Percentiles rank a stretch among this genome's conserved stretches.
phyloP scores from a whole-genome alignment of 176 grass and related monocot genomes.

The Carex scoparia region DNA sequence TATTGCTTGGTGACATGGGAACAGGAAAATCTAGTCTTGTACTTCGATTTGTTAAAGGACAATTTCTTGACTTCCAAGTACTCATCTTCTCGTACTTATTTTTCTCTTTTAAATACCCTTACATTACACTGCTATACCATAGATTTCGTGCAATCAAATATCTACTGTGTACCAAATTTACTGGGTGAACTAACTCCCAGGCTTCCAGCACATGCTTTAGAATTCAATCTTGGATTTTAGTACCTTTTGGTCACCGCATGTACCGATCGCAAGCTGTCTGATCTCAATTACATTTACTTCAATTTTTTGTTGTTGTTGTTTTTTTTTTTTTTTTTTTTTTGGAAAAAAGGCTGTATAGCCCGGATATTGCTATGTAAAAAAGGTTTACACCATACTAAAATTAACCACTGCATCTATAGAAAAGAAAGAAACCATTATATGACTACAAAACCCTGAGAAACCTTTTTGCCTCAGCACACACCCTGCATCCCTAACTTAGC shows the following conservation, averaged over 20 bases:
- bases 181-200: neutral
- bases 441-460: no score
- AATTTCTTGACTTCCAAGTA: conserved; percentile 94
- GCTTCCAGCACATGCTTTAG: neutral
- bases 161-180: neutral
- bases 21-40: conserved; percentile 94
- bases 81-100: neutral
- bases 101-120: neutral
- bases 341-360: no score
- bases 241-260: neutral
- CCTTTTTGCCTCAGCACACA: no score
- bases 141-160: neutral
- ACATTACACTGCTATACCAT: neutral
- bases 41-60: conserved; percentile 86
- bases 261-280: neutral
- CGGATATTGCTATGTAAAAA: no score
- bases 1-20: conserved; percentile 93
- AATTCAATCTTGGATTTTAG: neutral
- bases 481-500: no score
- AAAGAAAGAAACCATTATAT: no score
- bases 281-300: conserved; percentile 1
- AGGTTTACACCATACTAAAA: no score
- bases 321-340: no score
- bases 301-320: neutral
- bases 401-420: no score